These are phyloP conservation scores for Backusella tuberculispora DNA, from an alignment of 192 early-diverging fungal species.

Conservation along the genomic window DNA sequence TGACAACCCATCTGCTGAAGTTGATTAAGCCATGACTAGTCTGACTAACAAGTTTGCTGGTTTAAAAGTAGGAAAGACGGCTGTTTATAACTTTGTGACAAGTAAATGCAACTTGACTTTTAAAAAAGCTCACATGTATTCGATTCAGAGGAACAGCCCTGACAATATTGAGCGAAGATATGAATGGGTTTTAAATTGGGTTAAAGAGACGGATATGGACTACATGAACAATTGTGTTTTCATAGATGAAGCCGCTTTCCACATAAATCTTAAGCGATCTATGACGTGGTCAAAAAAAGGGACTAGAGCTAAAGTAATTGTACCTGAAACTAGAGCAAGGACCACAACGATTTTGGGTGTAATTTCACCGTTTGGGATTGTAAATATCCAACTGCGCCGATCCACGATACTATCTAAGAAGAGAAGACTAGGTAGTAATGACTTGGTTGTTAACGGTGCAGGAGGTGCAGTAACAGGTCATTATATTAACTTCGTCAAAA, in stretches of 20 bases:
- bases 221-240: slow-evolving; percentile 30
- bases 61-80: background rate
- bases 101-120: slow-evolving; percentile 11
- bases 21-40: background rate
- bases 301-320: no score
- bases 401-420: no score
- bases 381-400: no score
- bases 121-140: slow-evolving; percentile 13
- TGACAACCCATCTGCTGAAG: background rate
- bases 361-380: no score
- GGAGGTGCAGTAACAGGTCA: background rate
- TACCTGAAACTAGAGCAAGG: no score
- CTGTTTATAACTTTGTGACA: slow-evolving; percentile 19
- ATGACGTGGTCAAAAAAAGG: slow-evolving; percentile 21
- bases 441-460: background rate
- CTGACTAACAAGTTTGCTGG: background rate
- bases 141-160: slow-evolving; percentile 17
- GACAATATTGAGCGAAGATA: slow-evolving; percentile 19
- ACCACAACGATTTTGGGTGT: no score
- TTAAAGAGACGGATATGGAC: slow-evolving; percentile 11
- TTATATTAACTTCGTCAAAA: background rate
- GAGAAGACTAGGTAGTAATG: no score
- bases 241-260: slow-evolving; percentile 25
- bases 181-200: slow-evolving; percentile 25
- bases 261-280: slow-evolving; percentile 25